Conservation (phyloP, 1,284 basidiomycete species). For the Bondarzewia mesenterica region DNA sequence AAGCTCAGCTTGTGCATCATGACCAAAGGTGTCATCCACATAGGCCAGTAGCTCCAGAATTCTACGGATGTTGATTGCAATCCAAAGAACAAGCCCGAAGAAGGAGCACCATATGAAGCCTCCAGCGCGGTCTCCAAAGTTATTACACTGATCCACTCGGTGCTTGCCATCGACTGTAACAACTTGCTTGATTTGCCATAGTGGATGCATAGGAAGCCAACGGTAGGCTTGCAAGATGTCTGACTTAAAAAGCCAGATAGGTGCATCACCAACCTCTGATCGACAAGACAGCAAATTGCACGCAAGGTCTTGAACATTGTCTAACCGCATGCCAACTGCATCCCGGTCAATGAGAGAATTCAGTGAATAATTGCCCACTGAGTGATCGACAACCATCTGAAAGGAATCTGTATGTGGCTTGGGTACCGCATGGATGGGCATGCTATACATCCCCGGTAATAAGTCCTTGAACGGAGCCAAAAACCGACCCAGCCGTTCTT, state of each 20-base stretch:
- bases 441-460: conserved; percentile 1
- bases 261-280: background rate
- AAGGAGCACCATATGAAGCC: conserved; percentile 1
- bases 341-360: conserved; percentile 28
- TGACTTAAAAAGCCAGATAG: conserved; percentile 24
- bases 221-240: conserved; percentile 32
- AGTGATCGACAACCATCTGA: conserved; percentile 31
- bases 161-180: conserved; percentile 18
- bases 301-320: conserved; percentile 23
- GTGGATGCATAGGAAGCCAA: conserved; percentile 26
- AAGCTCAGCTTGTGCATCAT: background rate
- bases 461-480: conserved; percentile 9
- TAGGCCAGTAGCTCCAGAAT: background rate
- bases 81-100: conserved; percentile 1
- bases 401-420: conserved; percentile 27
- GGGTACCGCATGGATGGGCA: conserved; percentile 32
- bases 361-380: conserved; percentile 21
- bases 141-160: conserved; percentile 23
- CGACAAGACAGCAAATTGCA: conserved; percentile 15
- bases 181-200: conserved; percentile 37
- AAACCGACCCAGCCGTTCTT: background rate
- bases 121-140: conserved; percentile 22
- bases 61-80: background rate
- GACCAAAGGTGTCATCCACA: conserved; percentile 1
- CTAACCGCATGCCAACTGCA: conserved; percentile 20